Evolutionary conservation across 2,329 filamentous ascomycete species (phyloP).

Genomic region (Geosmithia flava): DNA sequence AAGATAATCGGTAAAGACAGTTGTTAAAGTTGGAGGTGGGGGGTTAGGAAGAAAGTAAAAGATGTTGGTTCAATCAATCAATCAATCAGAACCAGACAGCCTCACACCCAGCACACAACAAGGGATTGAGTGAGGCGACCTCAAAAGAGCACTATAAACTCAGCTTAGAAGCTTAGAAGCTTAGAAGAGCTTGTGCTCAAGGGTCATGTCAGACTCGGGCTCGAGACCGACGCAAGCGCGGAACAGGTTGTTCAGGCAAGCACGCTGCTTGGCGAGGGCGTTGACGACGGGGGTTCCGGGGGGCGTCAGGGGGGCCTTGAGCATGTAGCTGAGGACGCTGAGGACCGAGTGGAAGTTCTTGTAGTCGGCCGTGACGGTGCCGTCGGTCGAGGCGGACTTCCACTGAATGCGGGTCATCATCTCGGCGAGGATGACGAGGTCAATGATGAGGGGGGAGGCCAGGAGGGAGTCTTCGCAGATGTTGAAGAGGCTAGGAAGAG

Average conservation of each 20-base stretch:
- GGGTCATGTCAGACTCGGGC: slow-evolving; percentile 96
- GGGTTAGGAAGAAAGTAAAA: neutral
- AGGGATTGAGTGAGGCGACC: too few relatives aligned
- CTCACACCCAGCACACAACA: too few relatives aligned
- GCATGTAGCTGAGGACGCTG: slow-evolving; percentile 97
- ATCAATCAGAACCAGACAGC: neutral
- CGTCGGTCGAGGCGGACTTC: slow-evolving; percentile 49
- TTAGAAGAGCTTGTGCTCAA: slow-evolving; percentile 95
- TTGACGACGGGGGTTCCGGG: slow-evolving; percentile 94
- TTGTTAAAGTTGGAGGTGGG: neutral
- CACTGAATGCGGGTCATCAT: slow-evolving; percentile 98
- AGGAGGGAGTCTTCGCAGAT: slow-evolving; percentile 97
- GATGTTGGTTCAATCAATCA: neutral
- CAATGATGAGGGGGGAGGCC: slow-evolving; percentile 92
- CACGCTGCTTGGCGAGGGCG: slow-evolving; percentile 88
- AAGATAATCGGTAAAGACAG: neutral
- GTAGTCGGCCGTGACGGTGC: slow-evolving; percentile 58
- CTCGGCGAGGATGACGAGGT: slow-evolving; percentile 84
- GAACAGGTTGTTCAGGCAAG: slow-evolving; percentile 94
- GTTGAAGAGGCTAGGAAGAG: slow-evolving; percentile 66
- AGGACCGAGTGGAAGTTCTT: slow-evolving; percentile 95
- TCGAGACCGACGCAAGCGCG: slow-evolving; percentile 92
- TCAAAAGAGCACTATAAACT: too few relatives aligned
- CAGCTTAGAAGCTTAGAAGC: neutral
- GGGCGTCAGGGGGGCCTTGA: slow-evolving; percentile 88